Percentiles rank a stretch among this genome's conserved stretches.
Evolutionary conservation across 306 rosid genomes (phyloP).

Genomic region (Styphnolobium japonicum): DNA sequence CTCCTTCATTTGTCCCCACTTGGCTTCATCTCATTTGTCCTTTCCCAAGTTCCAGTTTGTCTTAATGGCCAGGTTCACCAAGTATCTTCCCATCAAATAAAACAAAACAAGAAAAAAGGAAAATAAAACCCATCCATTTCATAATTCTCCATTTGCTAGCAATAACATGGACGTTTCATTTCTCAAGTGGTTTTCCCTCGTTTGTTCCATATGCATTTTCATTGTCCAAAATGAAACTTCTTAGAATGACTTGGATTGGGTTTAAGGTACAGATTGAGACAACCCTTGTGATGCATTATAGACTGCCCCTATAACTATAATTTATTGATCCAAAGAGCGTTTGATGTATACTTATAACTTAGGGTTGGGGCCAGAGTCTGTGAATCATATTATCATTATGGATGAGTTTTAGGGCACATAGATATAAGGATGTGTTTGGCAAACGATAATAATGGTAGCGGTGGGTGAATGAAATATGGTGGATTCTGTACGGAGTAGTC

Average conservation of each 20-base stretch:
- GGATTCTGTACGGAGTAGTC: slow-evolving; percentile 51
- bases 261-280: slow-evolving; percentile 33
- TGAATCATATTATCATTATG: background rate
- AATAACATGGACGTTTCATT: slow-evolving; percentile 51
- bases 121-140: slow-evolving; percentile 4
- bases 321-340: slow-evolving; percentile 8
- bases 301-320: background rate
- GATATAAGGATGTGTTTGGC: background rate
- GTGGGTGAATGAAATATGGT: background rate
- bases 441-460: background rate
- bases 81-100: slow-evolving; percentile 24
- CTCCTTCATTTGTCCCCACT: slow-evolving; percentile 36
- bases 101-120: background rate
- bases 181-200: slow-evolving; percentile 46
- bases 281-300: slow-evolving; percentile 35
- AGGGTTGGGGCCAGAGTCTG: background rate
- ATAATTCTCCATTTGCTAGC: slow-evolving; percentile 25
- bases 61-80: slow-evolving; percentile 64
- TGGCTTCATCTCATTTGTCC: slow-evolving; percentile 55
- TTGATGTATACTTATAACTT: background rate
- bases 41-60: slow-evolving; percentile 43
- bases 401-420: background rate
- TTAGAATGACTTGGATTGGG: slow-evolving; percentile 28
- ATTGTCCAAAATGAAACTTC: slow-evolving; percentile 33
- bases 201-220: slow-evolving; percentile 30